These are phyloP conservation scores for Infundibulicybe gibba DNA, from an alignment of 768 basidiomycete genomes.

Conservation along the genomic window DNA sequence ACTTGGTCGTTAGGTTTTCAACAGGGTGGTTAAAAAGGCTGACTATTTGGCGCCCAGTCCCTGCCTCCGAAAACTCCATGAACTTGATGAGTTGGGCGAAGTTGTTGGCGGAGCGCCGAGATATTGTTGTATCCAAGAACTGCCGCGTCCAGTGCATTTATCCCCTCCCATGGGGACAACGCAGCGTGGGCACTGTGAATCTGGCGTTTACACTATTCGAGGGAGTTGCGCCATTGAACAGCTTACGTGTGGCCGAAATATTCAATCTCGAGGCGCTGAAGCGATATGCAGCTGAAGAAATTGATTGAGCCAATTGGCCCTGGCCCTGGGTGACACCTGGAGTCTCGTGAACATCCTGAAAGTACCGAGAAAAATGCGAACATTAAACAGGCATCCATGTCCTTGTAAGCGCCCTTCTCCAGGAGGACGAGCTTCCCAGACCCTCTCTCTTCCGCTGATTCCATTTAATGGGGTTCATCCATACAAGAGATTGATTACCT, in stretches of 20 bases:
- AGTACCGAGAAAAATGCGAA: conserved; percentile 13
- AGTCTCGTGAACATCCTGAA: background rate
- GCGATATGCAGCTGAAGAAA: conserved; percentile 59
- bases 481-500: conserved; percentile 32
- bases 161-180: conserved; percentile 81
- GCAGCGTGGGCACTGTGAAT: conserved; percentile 67
- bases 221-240: background rate
- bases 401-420: conserved; percentile 70
- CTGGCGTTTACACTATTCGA: conserved; percentile 1
- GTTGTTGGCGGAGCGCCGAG: conserved; percentile 77
- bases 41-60: conserved; percentile 75
- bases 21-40: conserved; percentile 12
- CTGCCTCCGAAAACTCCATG: conserved; percentile 78
- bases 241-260: conserved; percentile 71
- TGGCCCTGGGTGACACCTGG: conserved; percentile 80
- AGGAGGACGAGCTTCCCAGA: conserved; percentile 70
- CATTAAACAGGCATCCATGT: conserved; percentile 79
- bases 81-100: conserved; percentile 71
- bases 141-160: conserved; percentile 84
- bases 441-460: conserved; percentile 74
- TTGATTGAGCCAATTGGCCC: conserved; percentile 70
- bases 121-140: conserved; percentile 81
- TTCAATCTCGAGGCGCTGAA: conserved; percentile 58
- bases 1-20: background rate
- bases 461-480: conserved; percentile 4